Base-by-base conservation (phyloP, 2,329 filamentous ascomycete species). In the Pyrenochaeta sp. region DNA sequence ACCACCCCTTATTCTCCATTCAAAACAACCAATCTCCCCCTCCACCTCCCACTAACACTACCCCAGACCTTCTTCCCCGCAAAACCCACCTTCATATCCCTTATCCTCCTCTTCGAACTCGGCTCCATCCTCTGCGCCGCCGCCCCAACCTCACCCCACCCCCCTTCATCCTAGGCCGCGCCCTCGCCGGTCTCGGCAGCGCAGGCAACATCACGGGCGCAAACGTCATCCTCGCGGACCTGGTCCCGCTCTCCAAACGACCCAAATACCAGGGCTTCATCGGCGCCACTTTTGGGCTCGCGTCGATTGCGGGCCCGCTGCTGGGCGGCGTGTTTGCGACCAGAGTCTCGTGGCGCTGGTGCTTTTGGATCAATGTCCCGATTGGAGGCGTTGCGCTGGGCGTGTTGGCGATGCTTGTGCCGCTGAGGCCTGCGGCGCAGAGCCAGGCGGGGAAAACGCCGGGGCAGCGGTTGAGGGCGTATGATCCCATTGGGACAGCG, bases 301-400 rank as follows among this genome's bases (percentile, higher is more conserved):
- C 14, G 17, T 6, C 5, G 3, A 17, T 19, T 3, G 11, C 18
- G 7, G 17, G 17, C 1, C 30, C 30, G 11, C 9, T 32, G 3
- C 4, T 32, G 3, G 55, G 55, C 21, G 43, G 43, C 18, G 27
- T 26, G 11, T 83, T 88, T 50, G 85, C 84, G 0, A 72, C 81
- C 35, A 71, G 75, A 17, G 76, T 81, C 4, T 76, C 70, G 13
- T 87, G 85, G 85, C 72, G 84, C 37, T 87, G 48, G 39, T 67
- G 58, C 29, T 56, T 60, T 27, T 59, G 54, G 37, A 50, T 60
- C 44, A 60, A 58, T 29, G 29, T 60, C 6, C 55, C 56, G 7
- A 7, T 55, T 3, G 28, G 28, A 19, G 28, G 15, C 4, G 9
- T 31, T 11, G 4, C 14, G 15, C 4, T 31, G 15, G 4, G 42